Percentiles rank a stretch among this genome's conserved stretches.
Evolutionary conservation across 768 basidiomycete genomes (phyloP).

Genomic region (Tylopilus sp.): DNA sequence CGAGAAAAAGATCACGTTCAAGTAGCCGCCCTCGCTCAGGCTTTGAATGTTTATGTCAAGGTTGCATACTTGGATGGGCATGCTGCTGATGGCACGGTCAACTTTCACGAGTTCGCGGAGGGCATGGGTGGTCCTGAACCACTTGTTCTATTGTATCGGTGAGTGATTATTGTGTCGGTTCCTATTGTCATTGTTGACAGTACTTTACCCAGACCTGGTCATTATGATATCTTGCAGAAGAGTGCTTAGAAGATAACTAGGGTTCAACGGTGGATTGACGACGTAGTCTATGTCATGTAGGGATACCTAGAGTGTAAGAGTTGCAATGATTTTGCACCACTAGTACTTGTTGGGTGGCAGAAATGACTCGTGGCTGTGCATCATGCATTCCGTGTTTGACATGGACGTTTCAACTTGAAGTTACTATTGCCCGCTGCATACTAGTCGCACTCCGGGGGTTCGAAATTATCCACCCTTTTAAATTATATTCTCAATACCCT

Average conservation of each 20-base stretch:
- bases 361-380: too few species aligned
- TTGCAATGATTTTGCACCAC: too few species aligned
- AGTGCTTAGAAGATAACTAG: constrained; percentile 1
- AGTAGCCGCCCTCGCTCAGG: constrained; percentile 71
- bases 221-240: constrained; percentile 66
- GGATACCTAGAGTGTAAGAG: background rate
- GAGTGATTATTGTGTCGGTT: constrained; percentile 17
- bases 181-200: background rate
- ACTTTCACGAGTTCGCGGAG: constrained; percentile 64
- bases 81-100: constrained; percentile 45
- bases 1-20: constrained; percentile 66
- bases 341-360: too few species aligned
- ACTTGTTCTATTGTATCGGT: constrained; percentile 75
- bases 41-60: constrained; percentile 61
- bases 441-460: too few species aligned
- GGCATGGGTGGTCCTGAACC: constrained; percentile 45
- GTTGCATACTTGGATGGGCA: constrained; percentile 82
- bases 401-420: too few species aligned
- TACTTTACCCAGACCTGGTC: constrained; percentile 61
- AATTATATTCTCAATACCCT: too few species aligned
- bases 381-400: too few species aligned
- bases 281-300: constrained; percentile 12
- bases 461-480: too few species aligned
- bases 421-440: too few species aligned
- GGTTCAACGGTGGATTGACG: background rate